Percentiles rank a stretch among this genome's conserved stretches.
Conservation (phyloP, 768 basidiomycete genomes). For the Podaxis sp. region DNA sequence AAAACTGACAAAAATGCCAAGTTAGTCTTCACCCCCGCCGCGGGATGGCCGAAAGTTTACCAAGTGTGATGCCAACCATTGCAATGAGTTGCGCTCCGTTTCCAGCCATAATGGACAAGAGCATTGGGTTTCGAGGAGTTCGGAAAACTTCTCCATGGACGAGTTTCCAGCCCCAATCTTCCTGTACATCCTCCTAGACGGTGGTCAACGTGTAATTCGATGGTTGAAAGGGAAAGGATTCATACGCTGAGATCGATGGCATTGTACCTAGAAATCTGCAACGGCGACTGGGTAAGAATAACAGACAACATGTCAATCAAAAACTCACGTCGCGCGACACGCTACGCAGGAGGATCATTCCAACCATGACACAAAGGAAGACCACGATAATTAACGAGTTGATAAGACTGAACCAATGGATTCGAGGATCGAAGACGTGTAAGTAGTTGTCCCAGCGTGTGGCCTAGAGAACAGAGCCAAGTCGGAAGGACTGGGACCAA, state of each 20-base stretch:
- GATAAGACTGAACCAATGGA: slow-evolving; percentile 95
- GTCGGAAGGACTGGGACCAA: not conserved
- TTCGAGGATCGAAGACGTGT: slow-evolving; percentile 89
- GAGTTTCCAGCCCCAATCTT: slow-evolving; percentile 99
- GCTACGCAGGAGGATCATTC: slow-evolving; percentile 83
- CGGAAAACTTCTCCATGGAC: slow-evolving; percentile 97
- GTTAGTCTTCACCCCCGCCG: not conserved
- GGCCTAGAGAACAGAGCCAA: slow-evolving; percentile 50
- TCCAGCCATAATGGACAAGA: slow-evolving; percentile 84
- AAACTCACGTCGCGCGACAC: slow-evolving; percentile 81
- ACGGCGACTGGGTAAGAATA: slow-evolving; percentile 11
- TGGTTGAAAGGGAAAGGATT: slow-evolving; percentile 3
- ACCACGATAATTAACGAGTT: slow-evolving; percentile 91
- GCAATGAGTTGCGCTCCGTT: slow-evolving; percentile 84
- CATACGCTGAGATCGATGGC: slow-evolving; percentile 86
- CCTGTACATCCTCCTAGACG: slow-evolving; percentile 86
- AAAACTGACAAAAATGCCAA: slow-evolving; percentile 57
- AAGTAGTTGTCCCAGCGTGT: slow-evolving; percentile 97
- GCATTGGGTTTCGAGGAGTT: slow-evolving; percentile 71
- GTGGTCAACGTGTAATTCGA: not conserved
- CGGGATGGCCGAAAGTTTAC: slow-evolving; percentile 34
- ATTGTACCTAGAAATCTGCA: slow-evolving; percentile 90
- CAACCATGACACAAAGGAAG: slow-evolving; percentile 92
- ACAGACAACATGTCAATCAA: slow-evolving; percentile 16
- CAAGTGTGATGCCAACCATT: slow-evolving; percentile 87